These are phyloP conservation scores for Penicillium diatomitis DNA, from an alignment of 495 filamentous ascomycete genomes.

Conservation along the genomic window DNA sequence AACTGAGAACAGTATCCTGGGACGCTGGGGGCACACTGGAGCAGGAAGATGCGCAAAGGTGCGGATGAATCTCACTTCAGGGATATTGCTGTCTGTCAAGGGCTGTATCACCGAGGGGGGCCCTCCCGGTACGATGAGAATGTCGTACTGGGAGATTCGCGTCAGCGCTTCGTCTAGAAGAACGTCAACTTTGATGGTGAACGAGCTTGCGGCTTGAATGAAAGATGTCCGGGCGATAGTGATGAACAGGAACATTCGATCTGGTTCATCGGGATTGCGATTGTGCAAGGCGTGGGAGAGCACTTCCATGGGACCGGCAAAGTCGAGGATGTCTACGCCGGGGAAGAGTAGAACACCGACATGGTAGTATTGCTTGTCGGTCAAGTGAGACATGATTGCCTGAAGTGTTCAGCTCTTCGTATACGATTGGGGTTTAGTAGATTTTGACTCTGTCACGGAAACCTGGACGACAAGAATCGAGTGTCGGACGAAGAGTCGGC, in stretches of 20 bases:
- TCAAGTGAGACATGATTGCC: slow-evolving; percentile 5
- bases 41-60: slow-evolving; percentile 16
- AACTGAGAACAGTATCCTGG: slow-evolving; percentile 59
- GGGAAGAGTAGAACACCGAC: slow-evolving; percentile 35
- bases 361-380: slow-evolving; percentile 14
- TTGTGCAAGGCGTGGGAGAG: slow-evolving; percentile 25
- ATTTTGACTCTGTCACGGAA: no score
- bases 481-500: no score
- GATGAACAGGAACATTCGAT: slow-evolving; percentile 21
- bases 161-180: slow-evolving; percentile 51
- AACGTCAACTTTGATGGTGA: slow-evolving; percentile 19
- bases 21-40: slow-evolving; percentile 4
- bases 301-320: slow-evolving; percentile 58
- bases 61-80: slow-evolving; percentile 21
- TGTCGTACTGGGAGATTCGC: slow-evolving; percentile 57
- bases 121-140: slow-evolving; percentile 56
- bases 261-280: slow-evolving; percentile 16
- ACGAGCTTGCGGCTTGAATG: slow-evolving; percentile 11
- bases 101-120: slow-evolving; percentile 13
- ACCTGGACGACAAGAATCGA: no score
- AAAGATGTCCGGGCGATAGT: slow-evolving; percentile 30
- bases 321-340: slow-evolving; percentile 51
- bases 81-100: slow-evolving; percentile 12
- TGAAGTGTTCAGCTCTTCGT: no score
- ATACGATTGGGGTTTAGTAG: no score